Conservation (phyloP, 306 rosid genomes). For the Prunus dulcis region DNA sequence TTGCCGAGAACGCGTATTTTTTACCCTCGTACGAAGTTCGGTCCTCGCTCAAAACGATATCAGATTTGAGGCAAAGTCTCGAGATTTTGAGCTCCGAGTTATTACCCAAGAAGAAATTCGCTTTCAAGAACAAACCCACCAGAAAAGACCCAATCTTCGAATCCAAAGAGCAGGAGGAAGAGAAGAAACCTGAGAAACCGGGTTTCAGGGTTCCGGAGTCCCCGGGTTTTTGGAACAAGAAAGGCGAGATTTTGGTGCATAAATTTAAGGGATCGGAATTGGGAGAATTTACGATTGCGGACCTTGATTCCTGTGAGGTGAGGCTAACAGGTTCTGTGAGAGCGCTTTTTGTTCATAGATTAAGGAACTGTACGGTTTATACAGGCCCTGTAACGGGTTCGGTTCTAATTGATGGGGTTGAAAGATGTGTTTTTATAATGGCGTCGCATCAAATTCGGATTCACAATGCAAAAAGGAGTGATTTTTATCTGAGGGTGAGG, state of each 20-base stretch:
- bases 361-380: constrained; percentile 60
- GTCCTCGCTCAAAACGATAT: constrained; percentile 60
- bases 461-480: constrained; percentile 56
- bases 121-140: constrained; percentile 54
- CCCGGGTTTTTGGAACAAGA: constrained; percentile 55
- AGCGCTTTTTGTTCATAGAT: constrained; percentile 62
- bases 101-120: constrained; percentile 70
- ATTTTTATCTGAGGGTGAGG: constrained; percentile 81
- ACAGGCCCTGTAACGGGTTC: constrained; percentile 69
- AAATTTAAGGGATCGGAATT: constrained; percentile 50
- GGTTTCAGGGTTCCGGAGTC: constrained; percentile 41
- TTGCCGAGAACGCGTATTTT: constrained; percentile 70
- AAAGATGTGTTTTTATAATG: constrained; percentile 54
- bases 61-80: constrained; percentile 55
- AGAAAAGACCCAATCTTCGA: constrained; percentile 41
- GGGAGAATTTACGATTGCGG: constrained; percentile 76
- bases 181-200: constrained; percentile 12
- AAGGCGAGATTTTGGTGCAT: constrained; percentile 41
- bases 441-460: constrained; percentile 92
- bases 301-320: constrained; percentile 83
- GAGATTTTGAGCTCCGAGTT: constrained; percentile 43
- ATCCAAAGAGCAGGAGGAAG: constrained; percentile 24
- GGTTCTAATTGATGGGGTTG: constrained; percentile 66
- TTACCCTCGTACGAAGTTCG: constrained; percentile 80
- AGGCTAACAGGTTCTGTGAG: constrained; percentile 63